Evolutionary conservation across 768 basidiomycete species (phyloP), one percentile per base, ranked within the genome.

Genomic region (Kockovaella imperatae): DNA sequence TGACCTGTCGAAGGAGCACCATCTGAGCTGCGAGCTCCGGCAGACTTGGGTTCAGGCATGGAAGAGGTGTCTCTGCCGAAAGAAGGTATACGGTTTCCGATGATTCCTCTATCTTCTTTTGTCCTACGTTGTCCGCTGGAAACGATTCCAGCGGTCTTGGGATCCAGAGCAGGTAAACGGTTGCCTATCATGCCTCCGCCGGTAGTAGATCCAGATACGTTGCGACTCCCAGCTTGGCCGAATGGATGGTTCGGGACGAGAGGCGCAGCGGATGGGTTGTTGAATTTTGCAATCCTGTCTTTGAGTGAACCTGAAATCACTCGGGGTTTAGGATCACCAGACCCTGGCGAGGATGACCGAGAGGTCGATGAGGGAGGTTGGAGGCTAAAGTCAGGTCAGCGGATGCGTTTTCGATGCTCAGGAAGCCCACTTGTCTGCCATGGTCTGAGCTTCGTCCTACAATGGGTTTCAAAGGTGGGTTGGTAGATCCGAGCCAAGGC

Each of bases 261-360:
- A 14, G 64, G 64, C 8, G 59, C 41, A 5, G 64, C 64, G 24
- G 57, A 56, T 11, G 61, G 59, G 34, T 63, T 61, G 51, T 67
- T 61, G 53, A 67, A 67, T 42, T 54, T 59, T 2, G 64, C 64
- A 26, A 67, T 67, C 24, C 64, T 52, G 40, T 67, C 64, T 61
- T 67, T 67, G 52, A 67, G 54, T 4, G 64, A 63, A n/a, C 62
- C 64, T 14, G 59, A 58, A 15, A 67, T 60, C 29, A 52, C 40
- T 13, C 62, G 60, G 17, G 41, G 42, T 39, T 47, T 45, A 15
- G 50, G 21, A 10, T 40, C 43, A 32, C 46, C 32, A 28, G 21
- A 26, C 31, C 17, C 21, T 2, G 53, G 34, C 15, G 53, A 43
- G 23, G 53, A 47, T 10, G 53, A 56, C 36, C 58, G 62, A 11